Conservation (phyloP, 805 yeast species). For the Kodamaea jinghongensis region DNA sequence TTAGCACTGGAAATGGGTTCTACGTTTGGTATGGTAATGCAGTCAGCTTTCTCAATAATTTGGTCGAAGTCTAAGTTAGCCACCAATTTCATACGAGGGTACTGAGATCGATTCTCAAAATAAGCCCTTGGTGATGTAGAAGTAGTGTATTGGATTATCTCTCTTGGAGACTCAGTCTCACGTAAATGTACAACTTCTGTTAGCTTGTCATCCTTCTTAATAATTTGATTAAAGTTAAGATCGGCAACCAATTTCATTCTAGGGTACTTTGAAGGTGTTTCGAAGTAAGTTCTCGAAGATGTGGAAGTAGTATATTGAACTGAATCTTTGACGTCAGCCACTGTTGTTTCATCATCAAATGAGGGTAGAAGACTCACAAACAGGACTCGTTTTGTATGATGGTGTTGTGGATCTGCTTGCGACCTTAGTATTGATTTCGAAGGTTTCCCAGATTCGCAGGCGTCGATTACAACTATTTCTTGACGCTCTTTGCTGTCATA, state of each 20-base stretch:
- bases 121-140: conserved; percentile 28
- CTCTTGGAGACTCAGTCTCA: conserved; percentile 3
- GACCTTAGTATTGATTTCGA: conserved; percentile 9
- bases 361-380: conserved; percentile 15
- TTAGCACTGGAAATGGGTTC: background rate
- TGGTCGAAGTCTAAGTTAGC: conserved; percentile 29
- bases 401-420: too few species aligned
- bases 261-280: conserved; percentile 19
- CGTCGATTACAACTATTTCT: conserved; percentile 24
- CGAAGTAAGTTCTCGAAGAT: conserved; percentile 27
- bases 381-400: conserved; percentile 9
- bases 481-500: conserved; percentile 6
- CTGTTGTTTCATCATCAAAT: conserved; percentile 13
- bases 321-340: conserved; percentile 9
- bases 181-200: background rate
- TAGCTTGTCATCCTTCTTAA: conserved; percentile 17
- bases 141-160: conserved; percentile 18
- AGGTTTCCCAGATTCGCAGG: conserved; percentile 14
- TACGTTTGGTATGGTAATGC: background rate
- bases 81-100: conserved; percentile 27
- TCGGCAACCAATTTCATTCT: conserved; percentile 31
- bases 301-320: conserved; percentile 23
- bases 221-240: conserved; percentile 26
- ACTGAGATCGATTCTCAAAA: conserved; percentile 19
- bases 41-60: conserved; percentile 21